Evolutionary conservation across 2,329 filamentous ascomycete genomes (phyloP).

Genomic region (Fusarium sp.): DNA sequence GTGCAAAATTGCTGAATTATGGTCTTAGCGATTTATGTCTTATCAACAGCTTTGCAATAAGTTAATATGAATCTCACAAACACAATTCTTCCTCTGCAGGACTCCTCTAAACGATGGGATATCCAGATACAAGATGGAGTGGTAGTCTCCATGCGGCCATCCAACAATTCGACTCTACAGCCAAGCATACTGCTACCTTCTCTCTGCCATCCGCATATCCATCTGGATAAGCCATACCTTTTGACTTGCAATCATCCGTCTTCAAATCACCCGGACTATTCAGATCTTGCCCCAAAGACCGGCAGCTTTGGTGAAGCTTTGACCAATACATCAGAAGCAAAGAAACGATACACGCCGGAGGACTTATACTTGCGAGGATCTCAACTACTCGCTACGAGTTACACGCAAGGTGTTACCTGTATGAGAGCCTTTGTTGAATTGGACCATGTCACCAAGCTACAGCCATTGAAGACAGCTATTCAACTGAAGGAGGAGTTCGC

Average conservation of each 20-base stretch:
- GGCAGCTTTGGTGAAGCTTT: slow-evolving; percentile 19
- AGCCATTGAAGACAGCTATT: not conserved
- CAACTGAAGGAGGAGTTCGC: slow-evolving; percentile 2
- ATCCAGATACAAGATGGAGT: not conserved
- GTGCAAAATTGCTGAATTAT: not conserved
- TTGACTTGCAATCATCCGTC: slow-evolving; percentile 7
- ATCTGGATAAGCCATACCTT: slow-evolving; percentile 27
- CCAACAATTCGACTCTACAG: not conserved
- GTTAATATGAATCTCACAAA: slow-evolving; percentile 1
- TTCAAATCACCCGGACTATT: not conserved
- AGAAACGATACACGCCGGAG: slow-evolving; percentile 22
- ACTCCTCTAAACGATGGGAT: slow-evolving; percentile 2
- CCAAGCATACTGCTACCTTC: slow-evolving; percentile 14
- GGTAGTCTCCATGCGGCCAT: slow-evolving; percentile 12
- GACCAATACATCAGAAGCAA: slow-evolving; percentile 21
- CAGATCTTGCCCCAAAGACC: not conserved
- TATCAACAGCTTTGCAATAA: too few relatives aligned
- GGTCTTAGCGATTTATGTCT: not conserved
- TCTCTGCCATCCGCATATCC: slow-evolving; percentile 26
- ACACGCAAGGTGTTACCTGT: not conserved
- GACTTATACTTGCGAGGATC: slow-evolving; percentile 26
- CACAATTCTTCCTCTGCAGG: slow-evolving; percentile 4
- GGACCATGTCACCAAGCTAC: slow-evolving; percentile 7
- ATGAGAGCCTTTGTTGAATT: slow-evolving; percentile 19
- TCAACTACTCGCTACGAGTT: slow-evolving; percentile 18